Base-by-base conservation (phyloP, 176 grass and related monocot species). In the Oryza longistaminata region DNA sequence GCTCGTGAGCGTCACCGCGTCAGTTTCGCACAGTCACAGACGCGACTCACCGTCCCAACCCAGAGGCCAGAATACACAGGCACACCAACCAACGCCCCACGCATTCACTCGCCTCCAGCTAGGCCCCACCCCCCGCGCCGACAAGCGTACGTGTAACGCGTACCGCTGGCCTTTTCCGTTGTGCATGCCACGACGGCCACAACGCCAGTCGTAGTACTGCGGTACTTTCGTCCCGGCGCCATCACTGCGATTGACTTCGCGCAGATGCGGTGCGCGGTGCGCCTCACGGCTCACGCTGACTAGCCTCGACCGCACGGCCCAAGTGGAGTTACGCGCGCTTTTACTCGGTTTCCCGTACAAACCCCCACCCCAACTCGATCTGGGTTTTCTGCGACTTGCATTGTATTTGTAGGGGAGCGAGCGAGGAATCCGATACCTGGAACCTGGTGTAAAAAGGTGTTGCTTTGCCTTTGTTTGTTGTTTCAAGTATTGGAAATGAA, bases 181-280 rank as follows among this genome's bases (percentile, higher is more conserved):
- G 62, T 19, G 53, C 48, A 19, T 2, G 69, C 31, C 65, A 69
- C 77, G 0, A 69, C 77, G 0, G 9, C 19, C 55, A 26, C 58
- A 2, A 62, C 21, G 58, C 0, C n/a, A 62, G 8, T 62, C 21
- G 58, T 62, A 24, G 58, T 62, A 62, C 21, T 24, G 6, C 84
- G 26, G 40, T 29, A 42, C 73, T 19, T 19, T 16, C 27, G 64
- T 73, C 82, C 27, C 11, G 37, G 61, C 49, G 70, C 50, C 40
- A 82, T 71, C 52, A 81, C n/a, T 66, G 88, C 83, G 72, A 77
- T 86, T 67, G 53, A 71, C n/a, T 39, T 73, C 61, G n/a, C 15
- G 22, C 66, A 24, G 61, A 35, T 9, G 76, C 85, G 58, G 66
- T 62, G n/a, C 49, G 42, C 17, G 15, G 17, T 21, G 25, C 16